Percentiles rank a stretch among this genome's conserved stretches.
Evolutionary conservation across 2,329 filamentous ascomycete species (phyloP).

Genomic region (Ceratocystis papillata): DNA sequence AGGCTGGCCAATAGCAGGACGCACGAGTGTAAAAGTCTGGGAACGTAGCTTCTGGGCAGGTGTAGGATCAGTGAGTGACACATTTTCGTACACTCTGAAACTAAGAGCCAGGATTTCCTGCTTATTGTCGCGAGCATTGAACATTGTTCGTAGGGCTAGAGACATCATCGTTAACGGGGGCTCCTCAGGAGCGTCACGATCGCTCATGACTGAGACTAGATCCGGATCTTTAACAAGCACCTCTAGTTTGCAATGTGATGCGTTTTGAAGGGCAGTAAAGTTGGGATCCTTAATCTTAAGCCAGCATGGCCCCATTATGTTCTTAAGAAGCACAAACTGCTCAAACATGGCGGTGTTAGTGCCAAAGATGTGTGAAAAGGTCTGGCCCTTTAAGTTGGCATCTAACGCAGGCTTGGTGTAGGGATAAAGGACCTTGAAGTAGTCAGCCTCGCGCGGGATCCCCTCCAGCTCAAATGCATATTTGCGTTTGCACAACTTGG

Average conservation of each 20-base stretch:
- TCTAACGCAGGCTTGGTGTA: conserved; percentile 61
- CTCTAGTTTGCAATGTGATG: conserved; percentile 95
- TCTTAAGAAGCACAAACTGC: conserved; percentile 97
- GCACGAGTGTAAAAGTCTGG: conserved; percentile 82
- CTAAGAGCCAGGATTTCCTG: conserved; percentile 90
- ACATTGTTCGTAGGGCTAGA: conserved; percentile 72
- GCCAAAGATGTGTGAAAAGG: conserved; percentile 89
- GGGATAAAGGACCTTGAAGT: conserved; percentile 91
- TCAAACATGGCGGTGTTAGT: conserved; percentile 90
- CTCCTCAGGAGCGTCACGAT: conserved; percentile 69
- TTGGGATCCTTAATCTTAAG: conserved; percentile 78
- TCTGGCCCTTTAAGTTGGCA: conserved; percentile 64
- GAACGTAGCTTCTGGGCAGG: conserved; percentile 80
- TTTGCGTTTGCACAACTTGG: conserved; percentile 79
- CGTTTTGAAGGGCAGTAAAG: conserved; percentile 75
- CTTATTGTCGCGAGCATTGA: conserved; percentile 88
- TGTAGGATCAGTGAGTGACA: conserved; percentile 77
- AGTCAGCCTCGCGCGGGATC: conserved; percentile 79
- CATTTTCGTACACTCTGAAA: conserved; percentile 82
- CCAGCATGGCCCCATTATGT: conserved; percentile 98
- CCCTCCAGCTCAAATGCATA: conserved; percentile 89
- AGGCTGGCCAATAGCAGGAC: conserved; percentile 55
- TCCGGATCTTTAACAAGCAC: conserved; percentile 69
- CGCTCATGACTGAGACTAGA: conserved; percentile 59
- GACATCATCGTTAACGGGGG: conserved; percentile 96